Percentiles rank a stretch among this genome's conserved stretches.
phyloP scores from a whole-genome alignment of 1,284 basidiomycete genomes.

The Meripilus lineatus region DNA sequence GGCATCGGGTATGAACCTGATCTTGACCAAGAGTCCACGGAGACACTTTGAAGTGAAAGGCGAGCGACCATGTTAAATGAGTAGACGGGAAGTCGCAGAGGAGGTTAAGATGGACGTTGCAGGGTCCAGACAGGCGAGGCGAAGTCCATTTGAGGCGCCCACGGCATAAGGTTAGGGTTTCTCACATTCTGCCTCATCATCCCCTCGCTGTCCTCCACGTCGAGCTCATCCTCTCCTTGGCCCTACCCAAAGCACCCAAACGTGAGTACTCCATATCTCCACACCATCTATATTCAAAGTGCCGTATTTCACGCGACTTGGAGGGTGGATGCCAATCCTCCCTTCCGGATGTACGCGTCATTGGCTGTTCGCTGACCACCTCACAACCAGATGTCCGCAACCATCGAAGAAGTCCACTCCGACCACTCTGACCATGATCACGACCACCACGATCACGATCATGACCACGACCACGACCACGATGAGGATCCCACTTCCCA shows the following conservation, averaged over 20 bases:
- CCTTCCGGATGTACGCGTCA: no score
- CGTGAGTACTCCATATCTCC: slow-evolving; percentile 15
- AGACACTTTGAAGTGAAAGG: no score
- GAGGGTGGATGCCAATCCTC: no score
- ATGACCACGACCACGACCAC: slow-evolving; percentile 52
- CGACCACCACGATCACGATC: slow-evolving; percentile 61
- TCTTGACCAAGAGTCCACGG: no score
- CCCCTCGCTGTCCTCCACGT: slow-evolving; percentile 26
- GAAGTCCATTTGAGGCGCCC: no score
- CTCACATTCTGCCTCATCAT: slow-evolving; percentile 7
- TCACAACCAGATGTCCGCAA: slow-evolving; percentile 65
- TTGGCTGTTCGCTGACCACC: background rate
- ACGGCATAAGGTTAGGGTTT: slow-evolving; percentile 18
- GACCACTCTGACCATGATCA: slow-evolving; percentile 69
- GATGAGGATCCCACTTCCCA: slow-evolving; percentile 81
- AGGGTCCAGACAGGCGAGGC: no score
- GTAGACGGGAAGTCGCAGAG: no score
- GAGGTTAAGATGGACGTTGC: no score
- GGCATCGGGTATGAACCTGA: no score
- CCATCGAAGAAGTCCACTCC: slow-evolving; percentile 77
- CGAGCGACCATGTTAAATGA: no score
- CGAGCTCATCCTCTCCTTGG: slow-evolving; percentile 26
- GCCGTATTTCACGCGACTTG: no score
- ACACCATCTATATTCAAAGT: no score
- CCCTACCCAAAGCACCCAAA: slow-evolving; percentile 13